Conservation (phyloP, 2,329 filamentous ascomycete species). For the Scorias spongiosa region DNA sequence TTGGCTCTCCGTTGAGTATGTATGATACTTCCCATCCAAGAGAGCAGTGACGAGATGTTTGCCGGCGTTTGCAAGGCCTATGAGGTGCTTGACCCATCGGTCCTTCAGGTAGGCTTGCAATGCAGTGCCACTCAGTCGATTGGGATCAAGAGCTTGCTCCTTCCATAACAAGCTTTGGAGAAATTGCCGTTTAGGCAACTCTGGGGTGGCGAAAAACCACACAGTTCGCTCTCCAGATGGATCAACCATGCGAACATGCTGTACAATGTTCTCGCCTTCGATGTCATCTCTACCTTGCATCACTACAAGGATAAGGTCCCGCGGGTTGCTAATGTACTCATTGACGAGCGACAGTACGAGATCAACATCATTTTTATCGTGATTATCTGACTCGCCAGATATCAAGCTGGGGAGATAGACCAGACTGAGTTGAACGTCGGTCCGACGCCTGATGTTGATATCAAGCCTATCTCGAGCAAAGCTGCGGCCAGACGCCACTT, state of each 20-base stretch:
- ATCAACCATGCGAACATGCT: conserved; percentile 22
- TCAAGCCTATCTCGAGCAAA: conserved; percentile 8
- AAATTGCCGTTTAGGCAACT: conserved; percentile 3
- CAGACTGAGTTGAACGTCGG: conserved; percentile 8
- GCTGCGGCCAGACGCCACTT: background rate
- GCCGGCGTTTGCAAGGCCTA: no score
- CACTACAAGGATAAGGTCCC: conserved; percentile 28
- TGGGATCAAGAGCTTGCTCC: no score
- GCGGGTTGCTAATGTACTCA: conserved; percentile 21
- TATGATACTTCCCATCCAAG: no score
- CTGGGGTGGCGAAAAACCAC: conserved; percentile 21
- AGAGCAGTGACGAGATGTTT: no score
- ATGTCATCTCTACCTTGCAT: conserved; percentile 28
- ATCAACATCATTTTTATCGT: conserved; percentile 20
- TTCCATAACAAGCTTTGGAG: no score
- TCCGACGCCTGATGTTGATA: conserved; percentile 9
- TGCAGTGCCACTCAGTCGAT: no score
- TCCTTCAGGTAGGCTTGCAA: no score
- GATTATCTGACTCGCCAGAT: conserved; percentile 11
- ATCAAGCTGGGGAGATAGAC: conserved; percentile 15
- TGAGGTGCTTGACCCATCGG: no score
- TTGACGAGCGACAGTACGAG: conserved; percentile 23
- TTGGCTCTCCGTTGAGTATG: no score
- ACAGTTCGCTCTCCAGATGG: conserved; percentile 13
- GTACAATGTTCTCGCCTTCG: conserved; percentile 28